These are phyloP conservation scores for Mycena kentingensis DNA, from an alignment of 768 basidiomycete species.

Conservation along the genomic window DNA sequence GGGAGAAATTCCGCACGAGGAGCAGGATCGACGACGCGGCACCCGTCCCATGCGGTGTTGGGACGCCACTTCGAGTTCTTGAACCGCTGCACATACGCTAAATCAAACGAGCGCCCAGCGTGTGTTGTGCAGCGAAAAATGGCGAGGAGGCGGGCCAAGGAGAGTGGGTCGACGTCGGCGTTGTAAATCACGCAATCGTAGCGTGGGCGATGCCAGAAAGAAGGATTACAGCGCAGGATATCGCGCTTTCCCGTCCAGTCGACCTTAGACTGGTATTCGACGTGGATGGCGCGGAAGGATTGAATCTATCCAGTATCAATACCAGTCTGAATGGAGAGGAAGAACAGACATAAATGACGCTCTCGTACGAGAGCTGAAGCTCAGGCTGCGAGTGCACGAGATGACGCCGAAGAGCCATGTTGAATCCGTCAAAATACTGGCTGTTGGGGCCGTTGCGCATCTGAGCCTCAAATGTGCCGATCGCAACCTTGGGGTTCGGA, in stretches of 20 bases:
- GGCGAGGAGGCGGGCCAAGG: constrained; percentile 5
- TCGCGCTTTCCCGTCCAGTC: constrained; percentile 4
- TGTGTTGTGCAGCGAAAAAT: background rate
- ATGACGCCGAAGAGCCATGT: background rate
- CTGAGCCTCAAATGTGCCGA: background rate
- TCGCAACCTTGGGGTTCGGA: background rate
- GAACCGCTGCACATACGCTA: constrained; percentile 5
- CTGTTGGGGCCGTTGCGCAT: background rate
- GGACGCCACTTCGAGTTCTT: background rate
- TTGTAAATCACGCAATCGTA: constrained; percentile 21
- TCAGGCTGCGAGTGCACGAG: background rate
- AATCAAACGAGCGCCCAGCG: background rate
- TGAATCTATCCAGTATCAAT: background rate
- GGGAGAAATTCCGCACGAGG: background rate
- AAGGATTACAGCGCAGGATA: constrained; percentile 23
- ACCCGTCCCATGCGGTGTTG: constrained; percentile 8
- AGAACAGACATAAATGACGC: background rate
- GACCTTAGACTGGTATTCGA: background rate
- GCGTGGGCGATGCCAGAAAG: constrained; percentile 4
- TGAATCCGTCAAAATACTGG: background rate
- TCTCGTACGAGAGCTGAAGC: background rate
- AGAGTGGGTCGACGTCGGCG: background rate
- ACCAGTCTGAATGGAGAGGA: background rate
- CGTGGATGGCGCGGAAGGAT: background rate
- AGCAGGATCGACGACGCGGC: background rate